Evolutionary conservation across 208 protist genomes (phyloP), one percentile per base, ranked within the genome.

Genomic region (Crithidia bombi): DNA sequence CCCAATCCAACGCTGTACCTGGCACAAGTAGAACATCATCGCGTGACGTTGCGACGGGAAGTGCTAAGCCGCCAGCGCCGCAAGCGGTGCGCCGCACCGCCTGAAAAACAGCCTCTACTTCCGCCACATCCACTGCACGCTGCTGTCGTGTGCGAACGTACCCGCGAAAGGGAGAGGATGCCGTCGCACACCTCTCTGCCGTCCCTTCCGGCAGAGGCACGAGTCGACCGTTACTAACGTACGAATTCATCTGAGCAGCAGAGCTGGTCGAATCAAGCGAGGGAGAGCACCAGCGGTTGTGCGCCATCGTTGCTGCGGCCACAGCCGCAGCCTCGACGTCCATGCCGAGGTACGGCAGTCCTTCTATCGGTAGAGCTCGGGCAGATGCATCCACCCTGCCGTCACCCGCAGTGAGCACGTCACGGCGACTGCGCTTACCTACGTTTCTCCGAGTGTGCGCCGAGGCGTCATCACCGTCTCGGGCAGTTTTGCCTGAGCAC

Each of bases 141-240:
- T 69, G 63, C 56, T 58, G 52, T 7, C 70, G 70, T 30, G 63
- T 76, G 38, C 70, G 70, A 44, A 70, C 70, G 39, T 66, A 76
- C 15, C 54, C 51, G 17, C 23, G 32, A 30, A 15, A 25, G 14
- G 63, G 59, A 21, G 28, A 43, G 9, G 59, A 28, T 21, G 30
- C 5, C 32, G 35, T 21, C 11, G 1, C 56, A 5, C 11, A 19
- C 36, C 23, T 47, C 3, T 26, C 15, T 47, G 23, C 35, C n/a
- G 2, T 50, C 38, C 39, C 28, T 32, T 26, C 14, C n/a, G 5
- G 21, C 15, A 21, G 12, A 59, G 30, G 30, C 21, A 30, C 23
- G 21, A 30, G 21, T 3, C 11, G 9, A 19, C 21, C 43, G n/a
- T n/a, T n/a, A n/a, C n/a, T n/a, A n/a, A n/a, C n/a, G n/a, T n/a